Conservation (phyloP, 257 asterid genomes). For the Anisodus acutangulus region DNA sequence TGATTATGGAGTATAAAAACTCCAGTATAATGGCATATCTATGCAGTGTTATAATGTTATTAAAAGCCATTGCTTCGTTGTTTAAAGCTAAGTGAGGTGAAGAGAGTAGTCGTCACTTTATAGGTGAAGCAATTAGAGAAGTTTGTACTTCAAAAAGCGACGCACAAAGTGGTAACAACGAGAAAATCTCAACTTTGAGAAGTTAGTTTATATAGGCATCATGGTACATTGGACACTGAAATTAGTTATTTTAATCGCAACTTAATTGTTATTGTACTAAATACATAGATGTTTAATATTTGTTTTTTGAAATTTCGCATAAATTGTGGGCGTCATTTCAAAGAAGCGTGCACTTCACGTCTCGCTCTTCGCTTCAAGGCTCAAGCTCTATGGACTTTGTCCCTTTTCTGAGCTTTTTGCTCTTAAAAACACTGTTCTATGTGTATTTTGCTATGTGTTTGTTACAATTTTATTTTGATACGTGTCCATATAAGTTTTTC, state of each 20-base stretch:
- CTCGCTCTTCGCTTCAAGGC: no score
- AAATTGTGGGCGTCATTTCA: no score
- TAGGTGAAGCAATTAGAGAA: conserved; percentile 11
- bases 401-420: no score
- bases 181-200: conserved; percentile 2
- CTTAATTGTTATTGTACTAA: not conserved
- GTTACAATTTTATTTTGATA: no score
- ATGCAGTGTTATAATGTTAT: not conserved
- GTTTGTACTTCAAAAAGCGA: not conserved
- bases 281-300: not conserved
- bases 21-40: not conserved
- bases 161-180: not conserved
- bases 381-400: no score
- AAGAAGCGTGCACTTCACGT: not conserved
- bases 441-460: no score
- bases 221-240: conserved; percentile 8
- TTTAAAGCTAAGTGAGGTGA: not conserved
- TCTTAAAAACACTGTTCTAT: no score
- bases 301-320: no score
- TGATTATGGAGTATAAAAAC: no score
- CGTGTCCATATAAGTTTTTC: no score
- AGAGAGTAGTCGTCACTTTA: not conserved
- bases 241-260: not conserved
- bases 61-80: not conserved
- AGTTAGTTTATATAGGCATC: not conserved